These are phyloP conservation scores for Psilocybe cyanescens DNA, from an alignment of 768 basidiomycete genomes.

Conservation along the genomic window DNA sequence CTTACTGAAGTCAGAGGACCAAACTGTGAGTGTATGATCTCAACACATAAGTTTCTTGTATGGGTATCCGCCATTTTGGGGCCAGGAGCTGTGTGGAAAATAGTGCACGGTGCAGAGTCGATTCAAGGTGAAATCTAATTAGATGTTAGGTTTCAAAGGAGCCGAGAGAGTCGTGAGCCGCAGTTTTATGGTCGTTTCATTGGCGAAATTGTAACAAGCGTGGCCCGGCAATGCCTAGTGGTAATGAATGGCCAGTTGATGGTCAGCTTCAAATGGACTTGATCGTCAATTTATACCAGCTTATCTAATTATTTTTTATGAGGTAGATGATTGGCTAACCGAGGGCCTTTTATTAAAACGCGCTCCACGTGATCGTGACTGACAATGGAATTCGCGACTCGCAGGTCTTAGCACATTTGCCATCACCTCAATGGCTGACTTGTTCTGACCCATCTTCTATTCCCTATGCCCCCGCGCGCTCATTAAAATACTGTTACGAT, in stretches of 20 bases:
- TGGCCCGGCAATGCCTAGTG: too few relatives aligned
- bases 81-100: not conserved
- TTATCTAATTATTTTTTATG: constrained; percentile 3
- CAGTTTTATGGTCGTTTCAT: not conserved
- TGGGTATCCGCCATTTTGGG: constrained; percentile 66
- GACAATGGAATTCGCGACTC: not conserved
- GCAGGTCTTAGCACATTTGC: too few relatives aligned
- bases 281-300: too few relatives aligned
- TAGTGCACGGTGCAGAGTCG: too few relatives aligned
- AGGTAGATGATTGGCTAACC: constrained; percentile 4
- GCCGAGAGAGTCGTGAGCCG: not conserved
- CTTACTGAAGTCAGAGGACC: constrained; percentile 69
- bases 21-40: constrained; percentile 69
- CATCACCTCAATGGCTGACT: not conserved
- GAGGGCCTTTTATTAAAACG: constrained; percentile 1
- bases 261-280: too few relatives aligned
- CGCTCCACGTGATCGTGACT: constrained; percentile 26
- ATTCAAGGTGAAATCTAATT: not conserved
- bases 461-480: not conserved
- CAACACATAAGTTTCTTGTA: constrained; percentile 60
- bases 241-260: too few relatives aligned
- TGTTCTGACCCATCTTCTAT: not conserved
- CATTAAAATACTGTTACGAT: not conserved
- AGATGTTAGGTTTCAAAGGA: not conserved
- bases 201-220: too few relatives aligned